Conservation (phyloP, 176 grass and related monocot species). For the Panicum miliaceum region DNA sequence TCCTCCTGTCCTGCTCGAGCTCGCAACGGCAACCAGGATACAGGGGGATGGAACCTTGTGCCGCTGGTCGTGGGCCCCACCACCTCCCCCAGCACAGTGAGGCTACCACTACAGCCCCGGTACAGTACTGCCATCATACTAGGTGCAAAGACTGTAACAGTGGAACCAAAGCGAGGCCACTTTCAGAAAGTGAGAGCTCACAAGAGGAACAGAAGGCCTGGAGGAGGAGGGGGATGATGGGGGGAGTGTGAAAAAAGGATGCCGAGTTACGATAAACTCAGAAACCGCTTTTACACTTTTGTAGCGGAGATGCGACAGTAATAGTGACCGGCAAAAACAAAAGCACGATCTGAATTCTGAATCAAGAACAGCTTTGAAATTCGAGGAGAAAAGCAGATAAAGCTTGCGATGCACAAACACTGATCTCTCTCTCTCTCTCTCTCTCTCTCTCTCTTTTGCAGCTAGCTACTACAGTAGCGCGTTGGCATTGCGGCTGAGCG, state of each 20-base stretch:
- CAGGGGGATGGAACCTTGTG: neutral
- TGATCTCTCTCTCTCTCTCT: neutral
- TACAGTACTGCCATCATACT: neutral
- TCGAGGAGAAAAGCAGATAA: neutral
- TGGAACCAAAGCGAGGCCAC: slow-evolving; percentile 28
- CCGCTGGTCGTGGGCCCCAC: neutral
- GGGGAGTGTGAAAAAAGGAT: neutral
- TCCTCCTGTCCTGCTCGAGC: neutral
- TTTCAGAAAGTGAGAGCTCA: slow-evolving; percentile 42
- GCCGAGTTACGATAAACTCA: slow-evolving; percentile 21
- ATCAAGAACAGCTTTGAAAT: slow-evolving; percentile 32
- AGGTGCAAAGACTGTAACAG: slow-evolving; percentile 18
- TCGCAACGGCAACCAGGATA: neutral
- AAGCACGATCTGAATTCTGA: neutral
- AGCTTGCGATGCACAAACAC: neutral
- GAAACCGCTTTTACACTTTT: slow-evolving; percentile 27
- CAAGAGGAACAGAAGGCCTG: neutral
- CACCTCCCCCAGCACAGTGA: neutral
- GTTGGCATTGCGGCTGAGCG: neutral
- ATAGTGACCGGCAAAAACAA: neutral
- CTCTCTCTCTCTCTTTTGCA: neutral
- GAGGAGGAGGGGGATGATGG: too few relatives aligned
- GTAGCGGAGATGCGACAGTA: neutral
- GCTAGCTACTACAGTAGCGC: neutral
- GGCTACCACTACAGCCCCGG: neutral